Conservation (phyloP, 2,329 filamentous ascomycete species). For the Echinosphaeria canescens region DNA sequence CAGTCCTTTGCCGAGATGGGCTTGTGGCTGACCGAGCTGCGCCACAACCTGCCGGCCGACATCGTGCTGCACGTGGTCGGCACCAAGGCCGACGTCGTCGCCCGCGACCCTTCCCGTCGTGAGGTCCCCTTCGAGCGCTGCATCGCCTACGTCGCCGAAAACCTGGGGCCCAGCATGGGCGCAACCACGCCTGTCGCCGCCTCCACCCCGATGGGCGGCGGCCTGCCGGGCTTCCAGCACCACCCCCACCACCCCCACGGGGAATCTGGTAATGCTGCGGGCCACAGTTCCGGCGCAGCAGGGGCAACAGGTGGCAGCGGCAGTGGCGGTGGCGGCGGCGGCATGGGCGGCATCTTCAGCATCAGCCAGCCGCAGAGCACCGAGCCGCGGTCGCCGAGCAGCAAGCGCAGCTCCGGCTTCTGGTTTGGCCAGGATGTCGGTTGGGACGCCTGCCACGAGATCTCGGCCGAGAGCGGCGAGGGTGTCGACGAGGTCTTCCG, state of each 20-base stretch:
- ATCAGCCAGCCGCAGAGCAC: conserved; percentile 8
- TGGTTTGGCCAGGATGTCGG: conserved; percentile 89
- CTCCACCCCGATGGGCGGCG: conserved; percentile 9
- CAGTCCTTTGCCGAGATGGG: conserved; percentile 83
- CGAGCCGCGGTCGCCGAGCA: conserved; percentile 36
- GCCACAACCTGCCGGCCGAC: conserved; percentile 53
- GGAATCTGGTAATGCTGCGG: neutral
- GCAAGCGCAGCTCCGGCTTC: conserved; percentile 50
- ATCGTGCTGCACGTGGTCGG: conserved; percentile 89
- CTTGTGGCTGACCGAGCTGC: conserved; percentile 70
- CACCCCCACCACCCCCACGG: neutral
- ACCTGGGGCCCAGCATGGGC: conserved; percentile 51
- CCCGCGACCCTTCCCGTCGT: conserved; percentile 55
- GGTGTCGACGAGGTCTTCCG: conserved; percentile 94
- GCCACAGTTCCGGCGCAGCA: neutral
- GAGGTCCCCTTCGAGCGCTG: conserved; percentile 88
- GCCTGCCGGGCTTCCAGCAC: conserved; percentile 4
- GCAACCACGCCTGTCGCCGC: conserved; percentile 48
- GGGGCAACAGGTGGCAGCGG: conserved; percentile 2
- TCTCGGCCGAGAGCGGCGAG: conserved; percentile 82
- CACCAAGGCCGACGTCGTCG: conserved; percentile 81
- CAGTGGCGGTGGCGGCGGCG: conserved; percentile 1
- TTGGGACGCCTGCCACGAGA: conserved; percentile 96
- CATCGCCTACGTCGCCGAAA: conserved; percentile 87
- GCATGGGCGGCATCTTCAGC: conserved; percentile 2